Conservation (phyloP, 768 basidiomycete species). For the Lactifluus rugatus region DNA sequence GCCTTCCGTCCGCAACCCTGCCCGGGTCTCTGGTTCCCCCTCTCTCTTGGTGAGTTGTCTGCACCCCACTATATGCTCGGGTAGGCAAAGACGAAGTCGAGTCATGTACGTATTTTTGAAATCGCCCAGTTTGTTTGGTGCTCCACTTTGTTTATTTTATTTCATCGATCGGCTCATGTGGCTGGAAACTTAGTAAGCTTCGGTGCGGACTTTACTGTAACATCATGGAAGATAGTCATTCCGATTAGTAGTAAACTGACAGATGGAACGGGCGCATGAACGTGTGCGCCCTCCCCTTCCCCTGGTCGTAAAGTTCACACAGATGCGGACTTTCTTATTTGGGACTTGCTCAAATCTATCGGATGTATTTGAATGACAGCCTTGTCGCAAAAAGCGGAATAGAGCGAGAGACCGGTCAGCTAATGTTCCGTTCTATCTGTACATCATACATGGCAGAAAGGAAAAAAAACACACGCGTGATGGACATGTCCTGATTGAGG, state of each 20-base stretch:
- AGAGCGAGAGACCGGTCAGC: neutral
- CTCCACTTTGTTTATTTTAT: neutral
- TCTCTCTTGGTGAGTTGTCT: neutral
- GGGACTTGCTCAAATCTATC: neutral
- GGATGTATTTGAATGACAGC: neutral
- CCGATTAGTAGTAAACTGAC: neutral
- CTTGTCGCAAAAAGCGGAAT: neutral
- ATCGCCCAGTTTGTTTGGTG: neutral
- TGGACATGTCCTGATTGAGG: slow-evolving; percentile 1
- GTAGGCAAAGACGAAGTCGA: no score
- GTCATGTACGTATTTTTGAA: neutral
- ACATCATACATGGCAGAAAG: slow-evolving; percentile 7
- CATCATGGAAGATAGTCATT: neutral
- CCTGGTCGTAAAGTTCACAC: neutral
- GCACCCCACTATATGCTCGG: neutral
- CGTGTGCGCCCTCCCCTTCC: neutral
- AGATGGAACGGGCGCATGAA: neutral
- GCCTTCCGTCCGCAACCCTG: neutral
- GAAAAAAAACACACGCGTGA: neutral
- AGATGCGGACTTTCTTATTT: neutral
- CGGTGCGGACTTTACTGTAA: neutral
- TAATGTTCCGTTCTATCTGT: slow-evolving; percentile 9
- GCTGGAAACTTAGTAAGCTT: neutral
- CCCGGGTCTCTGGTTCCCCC: neutral
- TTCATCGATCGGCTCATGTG: neutral